These are phyloP conservation scores for Pseudocercospora macadamiae DNA, from an alignment of 2,329 filamentous ascomycete genomes.

Conservation along the genomic window DNA sequence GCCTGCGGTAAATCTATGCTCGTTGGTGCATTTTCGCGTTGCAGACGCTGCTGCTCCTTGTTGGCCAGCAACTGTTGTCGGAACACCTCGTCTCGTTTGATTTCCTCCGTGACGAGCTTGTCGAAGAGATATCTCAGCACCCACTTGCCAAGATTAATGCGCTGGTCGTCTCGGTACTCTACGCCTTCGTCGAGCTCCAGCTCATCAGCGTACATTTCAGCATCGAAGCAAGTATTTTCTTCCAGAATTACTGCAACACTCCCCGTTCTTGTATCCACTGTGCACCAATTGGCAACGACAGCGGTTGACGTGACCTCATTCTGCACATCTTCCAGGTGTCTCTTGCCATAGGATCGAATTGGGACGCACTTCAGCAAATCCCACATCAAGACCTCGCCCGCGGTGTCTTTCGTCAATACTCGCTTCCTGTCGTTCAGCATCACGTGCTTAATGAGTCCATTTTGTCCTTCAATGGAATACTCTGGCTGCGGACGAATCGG, in stretches of 20 bases:
- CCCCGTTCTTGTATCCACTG: conserved; percentile 89
- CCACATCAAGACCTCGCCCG: conserved; percentile 93
- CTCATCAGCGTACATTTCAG: conserved; percentile 95
- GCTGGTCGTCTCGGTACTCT: conserved; percentile 88
- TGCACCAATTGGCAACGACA: conserved; percentile 93
- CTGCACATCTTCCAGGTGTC: conserved; percentile 89
- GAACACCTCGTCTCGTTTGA: conserved; percentile 75
- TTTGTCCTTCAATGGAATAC: conserved; percentile 80
- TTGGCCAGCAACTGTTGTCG: conserved; percentile 69
- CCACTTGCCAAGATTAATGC: conserved; percentile 98
- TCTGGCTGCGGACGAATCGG: conserved; percentile 51
- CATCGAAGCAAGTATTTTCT: conserved; percentile 95
- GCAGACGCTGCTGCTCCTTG: conserved; percentile 60
- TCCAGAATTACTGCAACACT: conserved; percentile 89
- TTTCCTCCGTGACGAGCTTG: conserved; percentile 86
- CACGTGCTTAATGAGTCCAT: conserved; percentile 90
- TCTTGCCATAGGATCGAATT: conserved; percentile 89
- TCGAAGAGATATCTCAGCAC: conserved; percentile 89
- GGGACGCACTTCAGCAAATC: conserved; percentile 87
- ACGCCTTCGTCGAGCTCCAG: conserved; percentile 71
- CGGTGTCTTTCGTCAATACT: conserved; percentile 89
- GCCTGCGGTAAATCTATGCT: conserved; percentile 61
- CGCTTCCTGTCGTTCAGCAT: conserved; percentile 88
- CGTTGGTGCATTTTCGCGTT: conserved; percentile 61
- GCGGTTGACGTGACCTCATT: conserved; percentile 80